Percentiles rank a stretch among this genome's conserved stretches.
Conservation (phyloP, 192 early-diverging fungal species). For the Umbelopsis vinacea region DNA sequence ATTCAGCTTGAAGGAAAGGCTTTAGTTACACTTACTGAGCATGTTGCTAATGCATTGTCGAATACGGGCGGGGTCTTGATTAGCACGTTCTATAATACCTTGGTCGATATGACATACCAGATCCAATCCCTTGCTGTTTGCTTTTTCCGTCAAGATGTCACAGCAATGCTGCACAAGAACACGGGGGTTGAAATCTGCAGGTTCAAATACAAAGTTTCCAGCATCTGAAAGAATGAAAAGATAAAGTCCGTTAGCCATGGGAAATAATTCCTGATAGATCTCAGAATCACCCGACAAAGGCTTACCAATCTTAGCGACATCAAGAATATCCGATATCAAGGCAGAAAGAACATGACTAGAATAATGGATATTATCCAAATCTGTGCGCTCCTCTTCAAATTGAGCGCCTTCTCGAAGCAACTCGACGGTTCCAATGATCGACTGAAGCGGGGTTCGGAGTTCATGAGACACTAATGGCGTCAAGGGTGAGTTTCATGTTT, state of each 20-base stretch:
- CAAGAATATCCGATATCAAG: neutral
- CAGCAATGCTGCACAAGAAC: slow-evolving; percentile 18
- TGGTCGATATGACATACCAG: slow-evolving; percentile 25
- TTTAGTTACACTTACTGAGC: neutral
- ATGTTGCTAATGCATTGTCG: slow-evolving; percentile 16
- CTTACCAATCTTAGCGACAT: slow-evolving; percentile 5
- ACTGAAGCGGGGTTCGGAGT: neutral
- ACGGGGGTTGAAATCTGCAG: slow-evolving; percentile 23
- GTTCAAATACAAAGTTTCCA: neutral
- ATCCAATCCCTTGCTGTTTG: slow-evolving; percentile 11
- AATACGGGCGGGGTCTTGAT: slow-evolving; percentile 11
- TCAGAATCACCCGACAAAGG: neutral
- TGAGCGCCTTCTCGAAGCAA: slow-evolving; percentile 1
- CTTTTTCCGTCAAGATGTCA: slow-evolving; percentile 17
- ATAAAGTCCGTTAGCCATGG: neutral
- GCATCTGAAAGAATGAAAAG: neutral
- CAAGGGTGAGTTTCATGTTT: neutral
- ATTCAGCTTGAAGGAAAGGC: no score
- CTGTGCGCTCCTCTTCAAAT: slow-evolving; percentile 5
- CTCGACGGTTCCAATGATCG: slow-evolving; percentile 5
- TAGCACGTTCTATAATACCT: slow-evolving; percentile 21
- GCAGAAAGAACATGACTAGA: slow-evolving; percentile 1
- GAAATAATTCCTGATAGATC: no score
- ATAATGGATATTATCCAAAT: slow-evolving; percentile 2
- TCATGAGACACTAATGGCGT: neutral